Evolutionary conservation across 176 grass and related monocot species (phyloP).

Genomic region (maize (Zea mays)): DNA sequence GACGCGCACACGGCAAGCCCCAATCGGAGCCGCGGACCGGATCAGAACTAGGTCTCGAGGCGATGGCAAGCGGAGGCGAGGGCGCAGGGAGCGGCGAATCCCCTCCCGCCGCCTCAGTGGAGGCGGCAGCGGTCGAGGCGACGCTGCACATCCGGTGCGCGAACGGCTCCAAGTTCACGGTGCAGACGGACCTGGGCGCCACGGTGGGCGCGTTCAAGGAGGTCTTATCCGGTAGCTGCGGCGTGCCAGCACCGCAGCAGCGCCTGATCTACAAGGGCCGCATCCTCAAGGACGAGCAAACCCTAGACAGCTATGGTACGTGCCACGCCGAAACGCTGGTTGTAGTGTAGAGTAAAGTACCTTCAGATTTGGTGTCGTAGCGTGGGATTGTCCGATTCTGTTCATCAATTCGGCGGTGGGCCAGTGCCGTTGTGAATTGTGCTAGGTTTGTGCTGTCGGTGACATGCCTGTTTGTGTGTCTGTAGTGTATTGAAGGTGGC

Average conservation of each 20-base stretch:
- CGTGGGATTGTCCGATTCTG: not conserved
- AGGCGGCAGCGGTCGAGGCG: conserved; percentile 21
- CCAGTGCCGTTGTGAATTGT: not conserved
- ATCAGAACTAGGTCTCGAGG: conserved; percentile 41
- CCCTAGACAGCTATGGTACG: conserved; percentile 84
- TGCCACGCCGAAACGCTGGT: conserved; percentile 4
- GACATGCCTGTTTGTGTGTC: conserved; percentile 3
- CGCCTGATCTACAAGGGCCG: conserved; percentile 97
- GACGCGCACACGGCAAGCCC: conserved; percentile 39
- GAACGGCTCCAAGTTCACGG: conserved; percentile 78
- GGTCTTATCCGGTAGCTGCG: conserved; percentile 60
- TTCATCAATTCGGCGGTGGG: conserved; percentile 18
- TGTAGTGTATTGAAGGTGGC: not conserved
- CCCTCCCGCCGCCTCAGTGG: conserved; percentile 14
- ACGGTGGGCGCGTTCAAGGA: conserved; percentile 73
- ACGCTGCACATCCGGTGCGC: conserved; percentile 73
- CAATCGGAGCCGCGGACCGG: conserved; percentile 44
- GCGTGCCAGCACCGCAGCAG: conserved; percentile 83
- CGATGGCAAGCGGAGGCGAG: conserved; percentile 50
- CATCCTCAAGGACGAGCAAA: conserved; percentile 94
- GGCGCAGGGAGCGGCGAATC: conserved; percentile 38
- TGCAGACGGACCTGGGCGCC: conserved; percentile 54
- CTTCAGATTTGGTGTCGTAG: not conserved
- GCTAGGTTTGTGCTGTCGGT: not conserved
- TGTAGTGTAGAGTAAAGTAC: not conserved